Conservation (phyloP, 371 early-diverging fungal species). For the Mortierella sp. region DNA sequence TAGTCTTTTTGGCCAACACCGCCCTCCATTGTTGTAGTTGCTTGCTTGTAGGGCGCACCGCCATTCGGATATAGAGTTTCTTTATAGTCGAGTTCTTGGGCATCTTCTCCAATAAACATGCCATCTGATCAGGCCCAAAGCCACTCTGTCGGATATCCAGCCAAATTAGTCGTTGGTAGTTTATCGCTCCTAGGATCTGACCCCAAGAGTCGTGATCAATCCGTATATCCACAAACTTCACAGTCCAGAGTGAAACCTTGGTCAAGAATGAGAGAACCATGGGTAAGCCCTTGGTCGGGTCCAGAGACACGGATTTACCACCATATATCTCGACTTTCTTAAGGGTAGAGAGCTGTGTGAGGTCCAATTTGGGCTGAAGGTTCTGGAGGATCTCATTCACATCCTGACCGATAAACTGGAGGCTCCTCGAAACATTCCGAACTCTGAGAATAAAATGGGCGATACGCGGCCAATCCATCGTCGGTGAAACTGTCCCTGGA, state of each 20-base stretch:
- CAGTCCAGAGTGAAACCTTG: neutral
- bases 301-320: constrained; percentile 1
- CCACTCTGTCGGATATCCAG: constrained; percentile 3
- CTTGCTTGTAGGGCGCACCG: neutral
- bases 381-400: constrained; percentile 4
- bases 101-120: neutral
- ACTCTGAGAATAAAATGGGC: neutral
- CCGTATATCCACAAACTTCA: neutral
- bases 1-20: constrained; percentile 1
- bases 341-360: neutral
- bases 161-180: neutral
- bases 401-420: constrained; percentile 1
- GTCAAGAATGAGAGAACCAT: neutral
- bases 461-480: constrained; percentile 1
- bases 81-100: constrained; percentile 3
- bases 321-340: constrained; percentile 4
- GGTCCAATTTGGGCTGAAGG: constrained; percentile 1
- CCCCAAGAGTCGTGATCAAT: constrained; percentile 1
- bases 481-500: neutral
- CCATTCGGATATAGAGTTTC: constrained; percentile 7
- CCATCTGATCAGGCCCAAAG: neutral
- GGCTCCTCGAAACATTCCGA: neutral
- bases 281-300: constrained; percentile 3
- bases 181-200: constrained; percentile 2
- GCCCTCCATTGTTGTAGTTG: neutral